phyloP scores from a whole-genome alignment of 2,329 filamentous ascomycete species.

The Tolypocladium tropicale region DNA sequence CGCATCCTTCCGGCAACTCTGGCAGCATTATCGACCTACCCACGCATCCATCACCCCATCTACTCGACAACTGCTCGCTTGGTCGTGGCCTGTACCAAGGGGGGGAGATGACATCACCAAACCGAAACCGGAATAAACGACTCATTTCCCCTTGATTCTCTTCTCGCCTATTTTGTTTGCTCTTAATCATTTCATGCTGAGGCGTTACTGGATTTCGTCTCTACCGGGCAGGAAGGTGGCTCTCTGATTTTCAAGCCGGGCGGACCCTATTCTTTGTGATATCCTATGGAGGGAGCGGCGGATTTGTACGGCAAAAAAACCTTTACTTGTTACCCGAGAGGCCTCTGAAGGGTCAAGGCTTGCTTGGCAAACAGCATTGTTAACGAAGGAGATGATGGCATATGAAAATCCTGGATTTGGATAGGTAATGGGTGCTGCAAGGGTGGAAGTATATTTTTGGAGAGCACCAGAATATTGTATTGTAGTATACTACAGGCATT shows the following conservation, averaged over 20 bases:
- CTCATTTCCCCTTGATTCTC: not conserved
- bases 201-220: not conserved
- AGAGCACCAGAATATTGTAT: not conserved
- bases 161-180: not conserved
- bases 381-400: not conserved
- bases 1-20: not conserved
- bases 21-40: not conserved
- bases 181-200: not conserved
- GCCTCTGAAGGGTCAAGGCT: not conserved
- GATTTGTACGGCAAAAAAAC: not conserved
- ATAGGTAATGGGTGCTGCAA: not conserved
- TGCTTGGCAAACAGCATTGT: not conserved
- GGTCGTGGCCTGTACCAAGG: not conserved
- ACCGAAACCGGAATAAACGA: not conserved
- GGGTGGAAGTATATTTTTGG: not conserved
- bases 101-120: not conserved
- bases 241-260: not conserved
- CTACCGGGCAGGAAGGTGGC: not conserved
- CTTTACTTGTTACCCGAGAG: not conserved
- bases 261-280: slow-evolving; percentile 3
- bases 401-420: not conserved
- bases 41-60: not conserved
- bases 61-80: not conserved
- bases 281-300: slow-evolving; percentile 1
- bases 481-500: not conserved